Evolutionary conservation across 805 yeast species (phyloP), one percentile per base, ranked within the genome.

Genomic region (Suhomyces prunicola): DNA sequence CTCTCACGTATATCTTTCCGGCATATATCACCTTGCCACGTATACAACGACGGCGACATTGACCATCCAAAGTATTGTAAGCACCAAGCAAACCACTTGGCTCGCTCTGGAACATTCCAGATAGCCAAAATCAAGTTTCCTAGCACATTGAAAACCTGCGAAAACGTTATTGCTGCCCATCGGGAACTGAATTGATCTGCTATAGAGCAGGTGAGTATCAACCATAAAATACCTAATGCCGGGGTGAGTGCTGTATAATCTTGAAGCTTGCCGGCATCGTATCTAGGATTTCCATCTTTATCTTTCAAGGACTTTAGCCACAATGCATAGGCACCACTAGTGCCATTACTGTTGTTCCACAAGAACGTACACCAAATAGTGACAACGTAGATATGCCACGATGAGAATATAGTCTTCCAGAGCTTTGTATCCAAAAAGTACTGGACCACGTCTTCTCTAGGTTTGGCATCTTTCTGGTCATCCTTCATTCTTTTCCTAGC

Each of bases 201-300:
- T 46, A 81, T 81, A 36, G 73, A 65, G 44, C 83, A 75, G 26
- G 75, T 71, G 7, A 79, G 52, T 23, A 77, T 54, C 15, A 81
- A 76, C 59, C 69, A 83, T 1, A 79, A 61, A 40, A 84, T 73
- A 6, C 88, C 88, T 26, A 84, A 64, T 9, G 82, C 85, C 1
- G 88, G 87, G 0, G 88, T 82, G n/a, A 82, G 57, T 3, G 85
- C 76, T 10, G 85, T 71, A 46, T 81, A 67, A 52, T 82, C 72
- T 59, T 84, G 82, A 42, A 59, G 54, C 26, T 51, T 45, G 23
- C 50, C 51, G 24, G 48, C 42, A 42, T 39, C 40, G 39, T 29
- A 59, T 47, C 52, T 53, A 12, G 53, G 56, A n/a, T 24, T 35
- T 6, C 56, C 56, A 13, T 42, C 50, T 35, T 41, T 29, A 8